These are phyloP conservation scores for Cladophialophora psammophila DNA, from an alignment of 2,329 filamentous ascomycete species.

Conservation along the genomic window DNA sequence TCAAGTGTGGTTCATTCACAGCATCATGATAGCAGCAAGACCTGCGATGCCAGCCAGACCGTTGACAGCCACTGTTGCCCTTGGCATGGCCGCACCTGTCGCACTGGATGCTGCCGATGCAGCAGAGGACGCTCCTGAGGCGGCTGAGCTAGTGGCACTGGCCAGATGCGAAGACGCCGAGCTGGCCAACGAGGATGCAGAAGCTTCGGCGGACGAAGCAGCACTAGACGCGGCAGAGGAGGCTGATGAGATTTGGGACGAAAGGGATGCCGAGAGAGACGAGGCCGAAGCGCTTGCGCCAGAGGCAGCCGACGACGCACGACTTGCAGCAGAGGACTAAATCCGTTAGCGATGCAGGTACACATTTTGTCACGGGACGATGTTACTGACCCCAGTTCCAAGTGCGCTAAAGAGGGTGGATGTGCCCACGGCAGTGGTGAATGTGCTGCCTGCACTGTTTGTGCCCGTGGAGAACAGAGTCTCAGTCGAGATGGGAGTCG, in stretches of 20 bases:
- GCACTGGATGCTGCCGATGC: slow-evolving; percentile 19
- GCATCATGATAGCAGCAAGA: slow-evolving; percentile 51
- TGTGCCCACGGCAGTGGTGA: slow-evolving; percentile 38
- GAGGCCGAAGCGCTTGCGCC: slow-evolving; percentile 30
- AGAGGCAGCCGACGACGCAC: slow-evolving; percentile 33
- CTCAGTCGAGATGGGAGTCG: slow-evolving; percentile 35
- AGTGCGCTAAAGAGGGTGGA: slow-evolving; percentile 37
- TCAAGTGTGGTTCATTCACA: slow-evolving; percentile 44
- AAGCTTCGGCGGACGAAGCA: slow-evolving; percentile 37
- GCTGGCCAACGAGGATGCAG: slow-evolving; percentile 18
- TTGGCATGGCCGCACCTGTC: slow-evolving; percentile 30
- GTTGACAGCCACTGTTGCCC: slow-evolving; percentile 40
- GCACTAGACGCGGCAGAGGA: slow-evolving; percentile 37
- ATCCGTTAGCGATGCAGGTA: slow-evolving; percentile 12
- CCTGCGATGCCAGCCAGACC: slow-evolving; percentile 49
- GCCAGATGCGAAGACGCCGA: slow-evolving; percentile 21
- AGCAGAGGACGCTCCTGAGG: slow-evolving; percentile 10
- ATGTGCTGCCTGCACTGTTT: slow-evolving; percentile 38
- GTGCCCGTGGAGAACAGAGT: slow-evolving; percentile 36
- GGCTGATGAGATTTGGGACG: slow-evolving; percentile 29
- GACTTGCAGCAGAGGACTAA: slow-evolving; percentile 19
- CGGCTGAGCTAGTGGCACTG: slow-evolving; percentile 30
- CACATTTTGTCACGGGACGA: not conserved
- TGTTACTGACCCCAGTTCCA: slow-evolving; percentile 13
- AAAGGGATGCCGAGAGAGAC: slow-evolving; percentile 28